These are phyloP conservation scores for Thielaviopsis punctulata DNA, from an alignment of 2,329 filamentous ascomycete species.

Conservation along the genomic window DNA sequence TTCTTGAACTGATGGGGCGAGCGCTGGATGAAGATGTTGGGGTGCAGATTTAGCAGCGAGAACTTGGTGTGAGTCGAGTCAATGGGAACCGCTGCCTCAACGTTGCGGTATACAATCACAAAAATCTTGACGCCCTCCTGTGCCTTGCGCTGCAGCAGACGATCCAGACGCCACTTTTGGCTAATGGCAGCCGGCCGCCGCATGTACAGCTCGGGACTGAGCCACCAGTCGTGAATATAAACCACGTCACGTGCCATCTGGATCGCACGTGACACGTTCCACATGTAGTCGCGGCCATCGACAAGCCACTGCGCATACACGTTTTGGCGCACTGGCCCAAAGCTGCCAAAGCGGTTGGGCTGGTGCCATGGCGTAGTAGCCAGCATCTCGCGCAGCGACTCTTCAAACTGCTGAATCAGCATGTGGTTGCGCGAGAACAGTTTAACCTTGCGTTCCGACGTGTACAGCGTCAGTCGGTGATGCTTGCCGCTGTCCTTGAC, in stretches of 20 bases:
- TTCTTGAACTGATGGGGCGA: slow-evolving; percentile 97
- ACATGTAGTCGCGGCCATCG: slow-evolving; percentile 96
- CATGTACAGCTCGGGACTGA: slow-evolving; percentile 92
- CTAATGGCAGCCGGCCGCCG: slow-evolving; percentile 85
- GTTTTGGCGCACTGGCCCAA: slow-evolving; percentile 70
- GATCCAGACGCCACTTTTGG: slow-evolving; percentile 92
- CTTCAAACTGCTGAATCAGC: slow-evolving; percentile 79
- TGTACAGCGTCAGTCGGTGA: slow-evolving; percentile 74
- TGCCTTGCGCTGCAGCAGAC: slow-evolving; percentile 83
- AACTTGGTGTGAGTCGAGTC: slow-evolving; percentile 98
- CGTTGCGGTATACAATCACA: slow-evolving; percentile 93
- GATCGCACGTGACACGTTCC: slow-evolving; percentile 93
- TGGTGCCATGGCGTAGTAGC: slow-evolving; percentile 67
- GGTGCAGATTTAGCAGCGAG: slow-evolving; percentile 83
- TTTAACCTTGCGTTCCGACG: slow-evolving; percentile 82
- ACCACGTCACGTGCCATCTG: slow-evolving; percentile 96
- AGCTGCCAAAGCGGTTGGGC: slow-evolving; percentile 78
- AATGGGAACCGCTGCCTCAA: slow-evolving; percentile 91
- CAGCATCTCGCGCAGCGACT: slow-evolving; percentile 78
- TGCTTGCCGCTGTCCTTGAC: slow-evolving; percentile 33
- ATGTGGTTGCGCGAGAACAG: slow-evolving; percentile 82
- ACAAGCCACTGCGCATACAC: slow-evolving; percentile 94
- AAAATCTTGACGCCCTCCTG: slow-evolving; percentile 94
- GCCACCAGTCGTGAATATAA: slow-evolving; percentile 99
- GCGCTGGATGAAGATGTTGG: slow-evolving; percentile 88